Evolutionary conservation across 352 stramenopile genomes (phyloP), one percentile per base, ranked within the genome.

Genomic region (Hyaloperonospora brassicae): DNA sequence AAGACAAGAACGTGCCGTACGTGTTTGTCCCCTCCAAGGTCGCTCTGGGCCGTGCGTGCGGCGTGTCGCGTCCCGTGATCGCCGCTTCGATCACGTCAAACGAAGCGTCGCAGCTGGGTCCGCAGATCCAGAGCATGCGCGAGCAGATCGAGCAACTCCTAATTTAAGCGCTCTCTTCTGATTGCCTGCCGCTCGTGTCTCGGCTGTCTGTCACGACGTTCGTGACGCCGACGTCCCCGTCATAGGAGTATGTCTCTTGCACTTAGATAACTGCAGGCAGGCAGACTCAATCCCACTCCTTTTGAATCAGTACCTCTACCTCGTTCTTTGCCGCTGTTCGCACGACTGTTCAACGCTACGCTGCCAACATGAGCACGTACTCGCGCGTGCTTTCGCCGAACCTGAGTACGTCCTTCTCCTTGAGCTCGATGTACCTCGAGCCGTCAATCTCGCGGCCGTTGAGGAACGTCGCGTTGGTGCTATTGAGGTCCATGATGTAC

Each of bases 141-240:
- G 89, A 98, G 66, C 97, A 99, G 78, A 99, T 99, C 83, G 97
- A 99, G 84, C 96, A 99, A 84, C 84, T 99, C 46, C 86, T 99
- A 73, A 98, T 99, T 87, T 99, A 98, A 98, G 51, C 53, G 55
- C 45, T 23, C 56, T 63, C 50, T 49, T 64, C 60, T 65, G 55
- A 66, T 49, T 53, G 45, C 49, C 54, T 57, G 44, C 55, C 57
- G 55, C n/a, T 17, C 47, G 36, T 21, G 7, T 34, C 17, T 17
- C 17, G 17, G 17, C 17, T 17, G 17, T 17, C 17, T 17, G 17
- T 17, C 17, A 17, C 17, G 17, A 17, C 17, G 17, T 17, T 17
- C 17, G 17, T 17, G 17, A 17, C 17, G 27, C 27, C 8, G 27
- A 9, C 27, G 4, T 34, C 31, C 22, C 46, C 47, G 40, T 47